Base-by-base conservation (phyloP, 352 stramenopile species). In the Globisporangium solare region DNA sequence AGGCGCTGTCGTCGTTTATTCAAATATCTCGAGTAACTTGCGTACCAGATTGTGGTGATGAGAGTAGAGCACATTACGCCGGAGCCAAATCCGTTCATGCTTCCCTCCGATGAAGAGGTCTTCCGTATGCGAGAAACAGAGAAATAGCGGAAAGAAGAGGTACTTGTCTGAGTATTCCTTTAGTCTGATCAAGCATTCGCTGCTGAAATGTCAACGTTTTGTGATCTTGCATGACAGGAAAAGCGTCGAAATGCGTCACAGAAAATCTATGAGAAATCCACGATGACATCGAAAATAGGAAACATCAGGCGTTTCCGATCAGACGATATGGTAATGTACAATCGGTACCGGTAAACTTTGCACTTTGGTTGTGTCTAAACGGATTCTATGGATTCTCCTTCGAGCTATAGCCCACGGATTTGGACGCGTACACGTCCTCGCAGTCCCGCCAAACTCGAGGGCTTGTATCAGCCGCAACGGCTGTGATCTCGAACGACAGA, bases 71-170 rank as follows among this genome's bases (percentile, higher is more conserved):
- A 81, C 42, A 43, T 50, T n/a, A 63, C 61, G 13, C 62, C 67
- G 24, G 81, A 91, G 65, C 41, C 68, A 31, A 97, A 97, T 56
- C 93, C 94, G 18, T 98, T 98, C 63, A 88, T 79, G 31, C 78
- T 98, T 39, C 93, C 93, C 11, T 89, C 78, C 40, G 94, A 98
- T 81, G 94, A 98, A 52, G 88, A 98, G 68, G 86, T 98, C 31
- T 98, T 98, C 55, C 85, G 83, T 51, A 93, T 97, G 71, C 86
- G 92, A 37, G 92, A 98, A 63, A 88, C 89, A 39, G 86, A 97
- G 61, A 90, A 86, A 58, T 77, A 90, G 64, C 71, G 75, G 42
- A 96, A 96, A 49, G 76, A 94, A 48, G 75, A 96, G 60, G 74
- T 75, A 6, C 2, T 47, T 57, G 0, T 52, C 37, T 24, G 20